Base-by-base conservation (phyloP, 2,329 filamentous ascomycete species). In the Xylaria hypoxylon region DNA sequence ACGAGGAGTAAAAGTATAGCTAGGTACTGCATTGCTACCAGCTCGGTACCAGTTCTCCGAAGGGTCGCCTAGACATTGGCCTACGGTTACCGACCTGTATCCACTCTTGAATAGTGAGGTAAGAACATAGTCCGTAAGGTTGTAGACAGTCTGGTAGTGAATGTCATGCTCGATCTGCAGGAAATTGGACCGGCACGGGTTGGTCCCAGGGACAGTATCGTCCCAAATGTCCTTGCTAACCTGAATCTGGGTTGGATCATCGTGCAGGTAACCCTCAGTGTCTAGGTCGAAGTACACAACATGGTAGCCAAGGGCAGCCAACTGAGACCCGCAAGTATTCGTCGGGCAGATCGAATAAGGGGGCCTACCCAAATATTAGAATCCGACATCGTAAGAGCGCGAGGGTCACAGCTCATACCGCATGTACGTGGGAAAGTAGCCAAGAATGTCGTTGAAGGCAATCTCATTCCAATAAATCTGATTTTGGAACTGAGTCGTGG, bases 21-120 rank as follows among this genome's bases (percentile, higher is more conserved):
- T 68, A 4, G 75, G 73, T 31, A 76, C 72, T 15, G 59, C 1
- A 40, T 71, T 71, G 35, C 70, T 72, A 22, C 75, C 76, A 35
- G 74, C 71, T 40, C 86, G 83, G 74, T 88, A 88, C 86, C 86
- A 88, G 71, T 83, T 81, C 55, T 77, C 78, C 2, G 72, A 68
- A 17, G 84, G 77, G 68, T 88, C 85, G 17, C 83, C 80, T 15
- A 88, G 78, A 71, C 86, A 88, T 70, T 87, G 80, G 3, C 86
- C 86, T 5, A 87, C 83, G 3, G 85, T 85, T 40, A 87, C 85
- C 60, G 81, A 80, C 50, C 73, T 71, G 66, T 80, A 82, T 1
- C 84, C 84, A 38, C 80, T 76, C 5, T 70, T 70, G 56, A 79
- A 77, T 13, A 87, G 77, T 26, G 78, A 78, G 22, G 75, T 71